Conservation (phyloP, 202 grass and related monocot genomes). For the Cymbopogon flexuosus region DNA sequence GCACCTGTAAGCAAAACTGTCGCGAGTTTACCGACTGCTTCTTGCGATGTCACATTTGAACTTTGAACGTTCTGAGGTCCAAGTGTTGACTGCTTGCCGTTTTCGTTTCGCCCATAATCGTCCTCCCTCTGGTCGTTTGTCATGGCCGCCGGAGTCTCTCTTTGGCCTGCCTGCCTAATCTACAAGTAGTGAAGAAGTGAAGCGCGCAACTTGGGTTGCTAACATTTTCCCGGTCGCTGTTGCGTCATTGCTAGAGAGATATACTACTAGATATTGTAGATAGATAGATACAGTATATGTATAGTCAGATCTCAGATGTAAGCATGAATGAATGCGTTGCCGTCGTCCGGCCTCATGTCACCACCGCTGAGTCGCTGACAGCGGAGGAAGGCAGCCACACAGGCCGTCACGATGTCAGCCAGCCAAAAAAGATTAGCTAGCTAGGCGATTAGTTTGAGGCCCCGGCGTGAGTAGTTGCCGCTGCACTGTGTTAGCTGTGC, state of each 20-base stretch:
- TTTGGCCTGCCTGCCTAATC: neutral
- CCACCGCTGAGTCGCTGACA: neutral
- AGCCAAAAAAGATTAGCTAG: neutral
- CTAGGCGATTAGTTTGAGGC: neutral
- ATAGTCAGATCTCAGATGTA: neutral
- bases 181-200: neutral
- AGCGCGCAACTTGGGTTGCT: neutral
- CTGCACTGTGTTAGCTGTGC: neutral
- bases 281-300: neutral
- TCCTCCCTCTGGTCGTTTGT: neutral
- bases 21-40: neutral
- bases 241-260: neutral
- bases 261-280: no score
- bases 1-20: neutral
- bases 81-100: neutral
- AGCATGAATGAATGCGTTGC: neutral
- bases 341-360: neutral
- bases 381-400: neutral
- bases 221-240: constrained; percentile 8
- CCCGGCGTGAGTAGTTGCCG: neutral
- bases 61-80: neutral
- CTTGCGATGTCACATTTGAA: constrained; percentile 11
- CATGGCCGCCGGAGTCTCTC: neutral
- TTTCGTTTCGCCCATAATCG: neutral
- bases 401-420: neutral